A percentile compares a stretch with the other conserved stretches of the same genome.
Evolutionary conservation across 768 basidiomycete species (phyloP).

Genomic region (Mycena haematopus): DNA sequence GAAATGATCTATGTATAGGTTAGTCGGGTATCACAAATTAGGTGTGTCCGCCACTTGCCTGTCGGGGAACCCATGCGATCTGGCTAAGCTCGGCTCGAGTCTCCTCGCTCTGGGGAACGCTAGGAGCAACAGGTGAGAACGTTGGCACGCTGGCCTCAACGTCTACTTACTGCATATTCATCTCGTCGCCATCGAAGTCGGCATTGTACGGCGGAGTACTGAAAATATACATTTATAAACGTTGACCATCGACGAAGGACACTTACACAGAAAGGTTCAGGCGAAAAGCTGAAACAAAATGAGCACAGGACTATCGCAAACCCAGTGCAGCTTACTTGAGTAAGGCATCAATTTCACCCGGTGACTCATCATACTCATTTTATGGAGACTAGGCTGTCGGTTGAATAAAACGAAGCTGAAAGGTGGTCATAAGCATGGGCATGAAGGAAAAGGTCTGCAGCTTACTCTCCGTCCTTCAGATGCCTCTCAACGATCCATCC

Average conservation of each 20-base stretch:
- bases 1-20: constrained; percentile 81
- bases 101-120: constrained; percentile 97
- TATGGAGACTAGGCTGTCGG: constrained; percentile 97
- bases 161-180: constrained; percentile 96
- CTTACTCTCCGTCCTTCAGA: constrained; percentile 97
- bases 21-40: not conserved
- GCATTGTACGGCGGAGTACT: constrained; percentile 98
- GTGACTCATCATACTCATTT: constrained; percentile 99
- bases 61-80: constrained; percentile 97
- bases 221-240: constrained; percentile 36
- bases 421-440: constrained; percentile 1
- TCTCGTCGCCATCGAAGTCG: constrained; percentile 99
- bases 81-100: constrained; percentile 97
- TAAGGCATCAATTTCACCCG: constrained; percentile 97
- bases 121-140: constrained; percentile 39
- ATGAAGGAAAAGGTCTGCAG: constrained; percentile 31
- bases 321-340: constrained; percentile 72
- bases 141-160: not conserved
- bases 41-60: constrained; percentile 53
- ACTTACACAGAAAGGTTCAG: constrained; percentile 94
- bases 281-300: constrained; percentile 78
- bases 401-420: constrained; percentile 91
- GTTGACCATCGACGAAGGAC: constrained; percentile 26
- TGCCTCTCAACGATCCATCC: constrained; percentile 99
- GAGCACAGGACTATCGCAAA: not conserved